phyloP scores from a whole-genome alignment of 805 yeast species.

The Starmerella bombicola region DNA sequence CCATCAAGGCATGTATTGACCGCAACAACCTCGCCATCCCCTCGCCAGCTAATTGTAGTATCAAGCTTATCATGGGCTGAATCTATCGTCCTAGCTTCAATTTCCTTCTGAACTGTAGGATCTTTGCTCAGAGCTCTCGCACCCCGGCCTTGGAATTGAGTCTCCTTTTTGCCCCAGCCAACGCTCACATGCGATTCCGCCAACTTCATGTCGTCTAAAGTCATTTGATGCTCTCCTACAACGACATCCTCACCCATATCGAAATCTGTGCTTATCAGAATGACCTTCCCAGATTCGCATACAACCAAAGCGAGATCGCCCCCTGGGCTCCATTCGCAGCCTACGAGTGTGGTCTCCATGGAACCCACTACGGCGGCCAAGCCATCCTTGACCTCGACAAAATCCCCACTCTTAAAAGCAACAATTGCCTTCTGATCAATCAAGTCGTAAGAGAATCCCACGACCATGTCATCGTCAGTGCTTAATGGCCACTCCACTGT shows the following conservation, averaged over 20 bases:
- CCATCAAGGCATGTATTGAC: conserved; percentile 49
- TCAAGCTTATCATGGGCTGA: conserved; percentile 36
- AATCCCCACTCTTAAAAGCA: conserved; percentile 64
- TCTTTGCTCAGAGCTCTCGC: conserved; percentile 52
- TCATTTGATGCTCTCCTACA: conserved; percentile 48
- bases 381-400: conserved; percentile 36
- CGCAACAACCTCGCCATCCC: conserved; percentile 78
- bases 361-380: conserved; percentile 65
- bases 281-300: conserved; percentile 31
- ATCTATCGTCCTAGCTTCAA: conserved; percentile 56
- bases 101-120: conserved; percentile 70
- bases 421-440: conserved; percentile 45
- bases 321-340: conserved; percentile 82
- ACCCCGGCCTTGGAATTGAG: conserved; percentile 93
- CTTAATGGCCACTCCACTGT: conserved; percentile 11
- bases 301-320: conserved; percentile 69
- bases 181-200: conserved; percentile 75
- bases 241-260: conserved; percentile 33
- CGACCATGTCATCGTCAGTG: background rate
- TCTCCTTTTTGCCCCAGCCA: conserved; percentile 97
- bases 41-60: conserved; percentile 73
- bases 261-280: conserved; percentile 55
- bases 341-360: conserved; percentile 51
- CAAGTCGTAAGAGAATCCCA: conserved; percentile 10
- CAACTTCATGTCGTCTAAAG: conserved; percentile 49